phyloP scores from a whole-genome alignment of 2,329 filamentous ascomycete genomes.

The Capronia epimyces region DNA sequence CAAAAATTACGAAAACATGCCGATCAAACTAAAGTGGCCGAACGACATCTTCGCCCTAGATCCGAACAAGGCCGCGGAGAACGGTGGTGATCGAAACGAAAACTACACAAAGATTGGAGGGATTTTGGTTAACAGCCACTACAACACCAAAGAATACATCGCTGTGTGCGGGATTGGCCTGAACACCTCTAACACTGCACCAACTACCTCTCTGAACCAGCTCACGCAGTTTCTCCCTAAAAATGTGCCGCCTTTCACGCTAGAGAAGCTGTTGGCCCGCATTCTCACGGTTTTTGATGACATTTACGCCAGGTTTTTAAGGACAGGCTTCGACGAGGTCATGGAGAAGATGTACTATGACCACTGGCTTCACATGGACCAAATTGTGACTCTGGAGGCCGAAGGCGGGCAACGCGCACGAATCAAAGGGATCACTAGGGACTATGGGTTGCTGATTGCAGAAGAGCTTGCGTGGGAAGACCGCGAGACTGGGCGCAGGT shows the following conservation, averaged over 20 bases:
- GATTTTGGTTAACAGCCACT: conserved; percentile 84
- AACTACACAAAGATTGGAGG: conserved; percentile 84
- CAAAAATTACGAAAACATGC: conserved; percentile 66
- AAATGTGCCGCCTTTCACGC: conserved; percentile 51
- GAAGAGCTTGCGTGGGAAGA: conserved; percentile 75
- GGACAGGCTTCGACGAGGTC: conserved; percentile 64
- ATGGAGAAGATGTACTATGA: conserved; percentile 74
- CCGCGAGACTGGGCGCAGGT: conserved; percentile 67
- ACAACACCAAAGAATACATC: conserved; percentile 70
- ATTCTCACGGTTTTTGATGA: conserved; percentile 73
- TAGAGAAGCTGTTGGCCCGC: conserved; percentile 75
- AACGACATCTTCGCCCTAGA: conserved; percentile 83
- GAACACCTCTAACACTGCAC: conserved; percentile 76
- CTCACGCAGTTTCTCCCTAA: conserved; percentile 47
- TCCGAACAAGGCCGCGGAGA: conserved; percentile 37
- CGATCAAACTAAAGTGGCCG: conserved; percentile 91
- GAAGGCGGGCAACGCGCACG: conserved; percentile 63
- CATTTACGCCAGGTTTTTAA: conserved; percentile 69
- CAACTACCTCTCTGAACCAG: conserved; percentile 79
- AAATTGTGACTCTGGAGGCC: conserved; percentile 69
- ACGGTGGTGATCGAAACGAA: conserved; percentile 22
- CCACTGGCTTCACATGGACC: conserved; percentile 78
- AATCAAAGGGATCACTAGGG: conserved; percentile 81
- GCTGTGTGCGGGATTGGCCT: conserved; percentile 81
- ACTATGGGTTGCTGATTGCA: conserved; percentile 81